phyloP scores from a whole-genome alignment of 768 basidiomycete species.

The Mycena vitilis region DNA sequence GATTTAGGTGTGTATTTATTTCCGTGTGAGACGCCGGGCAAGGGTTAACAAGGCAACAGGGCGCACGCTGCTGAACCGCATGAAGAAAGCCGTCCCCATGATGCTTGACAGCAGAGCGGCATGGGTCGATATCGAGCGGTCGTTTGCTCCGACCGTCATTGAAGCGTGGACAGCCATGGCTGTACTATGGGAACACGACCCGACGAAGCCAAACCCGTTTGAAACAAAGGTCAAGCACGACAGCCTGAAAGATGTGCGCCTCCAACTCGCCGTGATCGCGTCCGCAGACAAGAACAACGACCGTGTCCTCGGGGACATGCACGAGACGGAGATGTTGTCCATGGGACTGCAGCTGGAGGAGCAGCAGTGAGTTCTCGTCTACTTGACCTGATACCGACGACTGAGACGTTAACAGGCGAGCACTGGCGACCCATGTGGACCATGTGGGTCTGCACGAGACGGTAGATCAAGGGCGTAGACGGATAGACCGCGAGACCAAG shows the following conservation, averaged over 20 bases:
- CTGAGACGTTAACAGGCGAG: too few species aligned
- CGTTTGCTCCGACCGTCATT: slow-evolving; percentile 40
- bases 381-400: too few species aligned
- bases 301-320: slow-evolving; percentile 33
- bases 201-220: slow-evolving; percentile 30
- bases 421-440: too few species aligned
- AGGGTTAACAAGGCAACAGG: background rate
- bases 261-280: slow-evolving; percentile 24
- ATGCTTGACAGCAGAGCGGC: background rate
- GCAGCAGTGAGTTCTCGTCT: slow-evolving; percentile 24
- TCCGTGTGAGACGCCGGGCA: too few species aligned
- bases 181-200: slow-evolving; percentile 28
- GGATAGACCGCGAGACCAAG: too few species aligned
- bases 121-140: background rate
- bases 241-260: slow-evolving; percentile 25
- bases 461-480: too few species aligned
- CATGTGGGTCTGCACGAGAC: too few species aligned
- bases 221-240: slow-evolving; percentile 1
- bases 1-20: background rate
- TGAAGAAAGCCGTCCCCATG: background rate
- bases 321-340: slow-evolving; percentile 18
- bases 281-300: background rate
- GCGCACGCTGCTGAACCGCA: background rate
- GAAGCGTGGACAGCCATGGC: slow-evolving; percentile 19
- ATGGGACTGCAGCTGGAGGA: slow-evolving; percentile 36